Percentiles rank a stretch among this genome's conserved stretches.
These are phyloP conservation scores for Coemansia sp. DNA, from an alignment of 192 early-diverging fungal species.

Conservation along the genomic window DNA sequence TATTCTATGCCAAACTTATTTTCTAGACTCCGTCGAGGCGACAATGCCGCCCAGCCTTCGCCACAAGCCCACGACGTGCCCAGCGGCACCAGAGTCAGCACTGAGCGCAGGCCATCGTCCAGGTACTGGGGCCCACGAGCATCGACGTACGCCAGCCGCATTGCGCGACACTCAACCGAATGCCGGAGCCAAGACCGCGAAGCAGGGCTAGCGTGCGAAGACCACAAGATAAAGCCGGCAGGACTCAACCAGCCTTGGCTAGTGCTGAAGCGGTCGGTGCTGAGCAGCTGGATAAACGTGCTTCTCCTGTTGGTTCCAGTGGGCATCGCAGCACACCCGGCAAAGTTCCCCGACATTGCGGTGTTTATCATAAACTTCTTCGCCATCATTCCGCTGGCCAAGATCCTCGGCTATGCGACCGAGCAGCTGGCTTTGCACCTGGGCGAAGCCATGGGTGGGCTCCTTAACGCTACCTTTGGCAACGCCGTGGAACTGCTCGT, in stretches of 20 bases:
- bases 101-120: constrained; percentile 13
- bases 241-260: constrained; percentile 44
- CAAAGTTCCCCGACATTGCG: constrained; percentile 64
- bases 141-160: constrained; percentile 31
- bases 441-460: constrained; percentile 73
- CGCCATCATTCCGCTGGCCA: constrained; percentile 88
- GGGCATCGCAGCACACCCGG: constrained; percentile 62
- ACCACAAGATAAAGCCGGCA: constrained; percentile 21
- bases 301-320: constrained; percentile 77
- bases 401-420: constrained; percentile 72
- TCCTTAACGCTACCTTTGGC: constrained; percentile 78
- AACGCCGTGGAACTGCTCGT: constrained; percentile 90
- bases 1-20: constrained; percentile 44
- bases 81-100: not conserved
- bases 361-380: constrained; percentile 86
- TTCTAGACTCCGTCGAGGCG: constrained; percentile 20
- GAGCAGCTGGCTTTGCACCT: constrained; percentile 66
- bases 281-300: constrained; percentile 66
- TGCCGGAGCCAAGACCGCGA: constrained; percentile 5
- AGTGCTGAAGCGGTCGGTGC: constrained; percentile 54
- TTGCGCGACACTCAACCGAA: constrained; percentile 38
- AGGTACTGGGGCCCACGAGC: constrained; percentile 48
- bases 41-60: constrained; percentile 1
- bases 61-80: constrained; percentile 7
- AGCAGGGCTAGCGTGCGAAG: constrained; percentile 10